Conservation (phyloP, 2,329 filamentous ascomycete genomes). For the Alternaria arbusti region DNA sequence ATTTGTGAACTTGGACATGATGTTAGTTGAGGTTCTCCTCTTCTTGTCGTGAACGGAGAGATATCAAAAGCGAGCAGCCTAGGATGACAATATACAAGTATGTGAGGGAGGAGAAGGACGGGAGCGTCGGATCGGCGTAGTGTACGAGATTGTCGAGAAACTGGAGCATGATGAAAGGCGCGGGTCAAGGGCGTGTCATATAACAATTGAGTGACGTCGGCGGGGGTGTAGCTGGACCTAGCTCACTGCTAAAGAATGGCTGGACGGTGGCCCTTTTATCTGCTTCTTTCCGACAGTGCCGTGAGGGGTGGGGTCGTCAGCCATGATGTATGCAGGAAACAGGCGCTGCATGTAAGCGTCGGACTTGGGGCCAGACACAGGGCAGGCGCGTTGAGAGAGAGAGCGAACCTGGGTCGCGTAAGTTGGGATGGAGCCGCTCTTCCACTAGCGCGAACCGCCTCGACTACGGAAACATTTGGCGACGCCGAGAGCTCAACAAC, state of each 20-base stretch:
- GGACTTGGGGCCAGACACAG: background rate
- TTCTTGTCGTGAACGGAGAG: slow-evolving; percentile 26
- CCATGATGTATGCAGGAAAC: slow-evolving; percentile 1
- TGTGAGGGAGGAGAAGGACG: slow-evolving; percentile 37
- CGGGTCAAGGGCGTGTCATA: slow-evolving; percentile 5
- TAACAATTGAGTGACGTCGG: slow-evolving; percentile 22
- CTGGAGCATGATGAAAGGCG: slow-evolving; percentile 27
- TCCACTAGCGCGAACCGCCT: slow-evolving; percentile 11
- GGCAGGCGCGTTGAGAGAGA: background rate
- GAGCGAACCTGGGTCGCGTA: background rate
- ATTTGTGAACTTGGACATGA: slow-evolving; percentile 32
- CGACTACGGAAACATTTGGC: slow-evolving; percentile 14
- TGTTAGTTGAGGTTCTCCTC: slow-evolving; percentile 13
- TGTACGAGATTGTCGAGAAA: slow-evolving; percentile 37
- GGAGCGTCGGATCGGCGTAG: slow-evolving; percentile 41
- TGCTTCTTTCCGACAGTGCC: background rate
- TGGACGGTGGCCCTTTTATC: slow-evolving; percentile 1
- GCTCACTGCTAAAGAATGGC: background rate
- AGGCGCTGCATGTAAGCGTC: background rate
- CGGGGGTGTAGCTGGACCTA: slow-evolving; percentile 12
- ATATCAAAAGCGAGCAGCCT: slow-evolving; percentile 30
- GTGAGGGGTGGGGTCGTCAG: background rate
- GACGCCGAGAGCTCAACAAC: slow-evolving; percentile 3
- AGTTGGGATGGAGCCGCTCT: background rate
- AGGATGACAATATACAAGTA: slow-evolving; percentile 40